These are phyloP conservation scores for Mycena metata DNA, from an alignment of 768 basidiomycete genomes.

Conservation along the genomic window DNA sequence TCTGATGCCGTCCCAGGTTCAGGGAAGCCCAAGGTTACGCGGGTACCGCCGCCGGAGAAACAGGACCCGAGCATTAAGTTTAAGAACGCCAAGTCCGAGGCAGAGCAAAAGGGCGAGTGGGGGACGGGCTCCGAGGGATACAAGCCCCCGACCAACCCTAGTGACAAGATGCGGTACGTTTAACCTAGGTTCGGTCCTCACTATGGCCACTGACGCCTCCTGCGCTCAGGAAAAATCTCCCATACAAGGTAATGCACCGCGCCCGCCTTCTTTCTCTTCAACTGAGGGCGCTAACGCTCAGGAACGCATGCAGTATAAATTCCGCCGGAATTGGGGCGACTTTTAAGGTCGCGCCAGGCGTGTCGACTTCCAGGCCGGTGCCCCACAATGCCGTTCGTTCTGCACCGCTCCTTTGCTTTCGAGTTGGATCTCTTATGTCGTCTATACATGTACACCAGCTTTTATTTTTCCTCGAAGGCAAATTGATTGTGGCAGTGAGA, in stretches of 20 bases:
- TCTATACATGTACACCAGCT: conserved; percentile 29
- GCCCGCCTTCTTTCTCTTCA: conserved; percentile 17
- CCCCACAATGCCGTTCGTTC: conserved; percentile 25
- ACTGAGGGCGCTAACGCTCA: conserved; percentile 61
- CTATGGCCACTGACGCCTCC: conserved; percentile 7
- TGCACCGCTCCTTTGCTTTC: conserved; percentile 17
- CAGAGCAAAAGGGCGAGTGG: conserved; percentile 72
- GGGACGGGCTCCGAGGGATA: conserved; percentile 80
- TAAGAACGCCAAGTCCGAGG: conserved; percentile 67
- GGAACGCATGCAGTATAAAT: conserved; percentile 87
- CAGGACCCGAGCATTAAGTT: conserved; percentile 76
- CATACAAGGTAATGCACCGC: conserved; percentile 80
- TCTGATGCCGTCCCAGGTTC: conserved; percentile 24
- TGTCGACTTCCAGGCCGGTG: conserved; percentile 18
- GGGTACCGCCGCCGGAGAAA: conserved; percentile 75
- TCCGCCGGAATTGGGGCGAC: conserved; percentile 89
- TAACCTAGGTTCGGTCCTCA: conserved; percentile 10
- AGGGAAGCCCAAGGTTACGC: conserved; percentile 64
- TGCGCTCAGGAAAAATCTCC: conserved; percentile 74
- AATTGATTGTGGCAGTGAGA: conserved; percentile 12
- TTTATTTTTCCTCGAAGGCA: conserved; percentile 9
- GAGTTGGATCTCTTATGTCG: conserved; percentile 13
- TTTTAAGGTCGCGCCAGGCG: conserved; percentile 62
- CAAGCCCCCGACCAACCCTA: conserved; percentile 76
- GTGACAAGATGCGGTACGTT: conserved; percentile 80